Evolutionary conservation across 306 rosid genomes (phyloP).

Genomic region (Cicer chorassanicum): DNA sequence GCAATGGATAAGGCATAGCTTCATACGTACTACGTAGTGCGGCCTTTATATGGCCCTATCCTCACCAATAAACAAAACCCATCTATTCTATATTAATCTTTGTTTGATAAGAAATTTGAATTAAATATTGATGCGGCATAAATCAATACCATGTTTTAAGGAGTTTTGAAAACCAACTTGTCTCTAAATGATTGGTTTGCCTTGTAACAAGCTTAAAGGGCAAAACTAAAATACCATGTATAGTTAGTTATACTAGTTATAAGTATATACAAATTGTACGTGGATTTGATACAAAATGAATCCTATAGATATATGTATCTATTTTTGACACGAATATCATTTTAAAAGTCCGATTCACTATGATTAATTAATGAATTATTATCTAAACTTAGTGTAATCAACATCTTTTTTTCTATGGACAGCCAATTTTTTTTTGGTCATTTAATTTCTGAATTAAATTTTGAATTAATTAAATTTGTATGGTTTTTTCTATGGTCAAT

Average conservation of each 20-base stretch:
- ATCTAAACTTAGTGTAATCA: too few relatives aligned
- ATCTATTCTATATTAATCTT: neutral
- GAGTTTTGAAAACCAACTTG: neutral
- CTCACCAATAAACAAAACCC: conserved; percentile 15
- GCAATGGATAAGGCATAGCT: conserved; percentile 40
- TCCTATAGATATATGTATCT: too few relatives aligned
- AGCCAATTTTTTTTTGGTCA: too few relatives aligned
- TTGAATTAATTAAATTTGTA: too few relatives aligned
- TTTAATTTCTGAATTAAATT: too few relatives aligned
- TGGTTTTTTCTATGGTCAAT: too few relatives aligned
- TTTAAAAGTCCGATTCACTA: too few relatives aligned
- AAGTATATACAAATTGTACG: too few relatives aligned
- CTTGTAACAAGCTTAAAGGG: conserved; percentile 15
- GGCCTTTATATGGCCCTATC: neutral
- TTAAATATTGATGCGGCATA: neutral
- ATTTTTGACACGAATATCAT: too few relatives aligned
- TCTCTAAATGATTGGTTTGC: neutral
- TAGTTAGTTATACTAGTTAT: neutral
- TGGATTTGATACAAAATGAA: too few relatives aligned
- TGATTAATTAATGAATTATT: too few relatives aligned
- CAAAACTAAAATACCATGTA: conserved; percentile 6
- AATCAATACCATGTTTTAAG: neutral
- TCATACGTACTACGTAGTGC: neutral
- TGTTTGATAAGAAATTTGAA: neutral
- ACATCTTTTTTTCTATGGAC: too few relatives aligned